phyloP scores from a whole-genome alignment of 305 asterid species.

The Fraxinus floribunda region DNA sequence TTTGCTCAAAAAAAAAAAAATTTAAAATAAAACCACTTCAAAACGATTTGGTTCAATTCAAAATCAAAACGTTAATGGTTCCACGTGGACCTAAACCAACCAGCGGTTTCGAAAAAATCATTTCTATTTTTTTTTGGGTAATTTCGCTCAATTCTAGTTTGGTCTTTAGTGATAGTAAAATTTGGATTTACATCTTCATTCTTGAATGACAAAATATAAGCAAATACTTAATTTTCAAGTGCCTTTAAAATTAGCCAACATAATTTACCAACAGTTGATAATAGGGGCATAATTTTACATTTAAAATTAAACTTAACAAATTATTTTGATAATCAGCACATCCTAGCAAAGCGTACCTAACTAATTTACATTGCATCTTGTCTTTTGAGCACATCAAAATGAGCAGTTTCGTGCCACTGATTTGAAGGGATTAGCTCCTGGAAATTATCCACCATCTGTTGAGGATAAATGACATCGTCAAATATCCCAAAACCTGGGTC shows the following conservation, averaged over 20 bases:
- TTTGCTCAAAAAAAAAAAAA: no score
- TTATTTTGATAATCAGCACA: background rate
- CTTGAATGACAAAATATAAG: background rate
- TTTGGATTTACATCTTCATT: background rate
- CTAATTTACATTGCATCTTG: constrained; percentile 22
- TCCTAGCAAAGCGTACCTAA: background rate
- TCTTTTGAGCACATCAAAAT: constrained; percentile 21
- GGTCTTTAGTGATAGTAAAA: background rate
- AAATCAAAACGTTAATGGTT: background rate
- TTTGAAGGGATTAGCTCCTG: constrained; percentile 26
- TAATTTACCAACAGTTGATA: background rate
- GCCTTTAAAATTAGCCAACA: background rate
- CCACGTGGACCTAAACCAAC: background rate
- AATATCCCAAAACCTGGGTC: constrained; percentile 24
- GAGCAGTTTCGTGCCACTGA: constrained; percentile 38
- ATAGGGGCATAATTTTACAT: no score
- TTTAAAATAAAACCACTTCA: background rate
- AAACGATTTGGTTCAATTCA: background rate
- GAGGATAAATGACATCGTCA: constrained; percentile 19
- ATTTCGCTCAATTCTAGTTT: background rate
- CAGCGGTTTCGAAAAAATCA: no score
- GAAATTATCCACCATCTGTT: constrained; percentile 36
- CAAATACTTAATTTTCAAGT: background rate
- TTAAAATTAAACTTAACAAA: background rate
- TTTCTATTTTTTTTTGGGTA: no score